Conservation (phyloP, 2,329 filamentous ascomycete species). For the Coleophoma eucalyptorum region DNA sequence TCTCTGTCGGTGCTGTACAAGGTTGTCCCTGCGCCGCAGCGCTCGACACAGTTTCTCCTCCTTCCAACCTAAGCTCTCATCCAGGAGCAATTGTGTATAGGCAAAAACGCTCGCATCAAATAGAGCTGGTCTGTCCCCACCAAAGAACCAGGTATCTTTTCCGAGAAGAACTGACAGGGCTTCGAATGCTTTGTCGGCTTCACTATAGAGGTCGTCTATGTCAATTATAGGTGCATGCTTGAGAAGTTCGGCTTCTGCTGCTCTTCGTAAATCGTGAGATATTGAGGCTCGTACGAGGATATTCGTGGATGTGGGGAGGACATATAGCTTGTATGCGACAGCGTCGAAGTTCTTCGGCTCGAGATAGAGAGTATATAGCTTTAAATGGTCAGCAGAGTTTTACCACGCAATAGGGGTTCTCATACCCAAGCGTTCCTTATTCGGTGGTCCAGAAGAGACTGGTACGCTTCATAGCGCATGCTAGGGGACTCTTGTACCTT, state of each 20-base stretch:
- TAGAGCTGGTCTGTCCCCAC: slow-evolving; percentile 50
- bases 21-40: slow-evolving; percentile 52
- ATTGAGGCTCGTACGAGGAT: slow-evolving; percentile 59
- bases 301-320: slow-evolving; percentile 60
- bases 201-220: slow-evolving; percentile 51
- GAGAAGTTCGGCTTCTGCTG: slow-evolving; percentile 71
- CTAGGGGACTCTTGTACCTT: slow-evolving; percentile 43
- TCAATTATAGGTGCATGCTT: slow-evolving; percentile 57
- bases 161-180: slow-evolving; percentile 58
- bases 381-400: slow-evolving; percentile 3
- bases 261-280: slow-evolving; percentile 62
- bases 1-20: slow-evolving; percentile 62
- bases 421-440: slow-evolving; percentile 84
- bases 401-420: slow-evolving; percentile 5
- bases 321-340: slow-evolving; percentile 70
- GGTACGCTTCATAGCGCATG: slow-evolving; percentile 64
- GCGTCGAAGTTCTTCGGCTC: slow-evolving; percentile 58
- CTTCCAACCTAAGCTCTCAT: slow-evolving; percentile 54
- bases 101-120: slow-evolving; percentile 90
- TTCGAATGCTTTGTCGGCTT: slow-evolving; percentile 58
- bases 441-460: slow-evolving; percentile 69
- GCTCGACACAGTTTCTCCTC: slow-evolving; percentile 55
- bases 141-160: slow-evolving; percentile 59
- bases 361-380: slow-evolving; percentile 82
- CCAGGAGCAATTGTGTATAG: slow-evolving; percentile 79